A percentile compares a stretch with the other conserved stretches of the same genome.
Conservation (phyloP, 2,329 filamentous ascomycete species). For the Pseudocercospora pini-densiflorae region DNA sequence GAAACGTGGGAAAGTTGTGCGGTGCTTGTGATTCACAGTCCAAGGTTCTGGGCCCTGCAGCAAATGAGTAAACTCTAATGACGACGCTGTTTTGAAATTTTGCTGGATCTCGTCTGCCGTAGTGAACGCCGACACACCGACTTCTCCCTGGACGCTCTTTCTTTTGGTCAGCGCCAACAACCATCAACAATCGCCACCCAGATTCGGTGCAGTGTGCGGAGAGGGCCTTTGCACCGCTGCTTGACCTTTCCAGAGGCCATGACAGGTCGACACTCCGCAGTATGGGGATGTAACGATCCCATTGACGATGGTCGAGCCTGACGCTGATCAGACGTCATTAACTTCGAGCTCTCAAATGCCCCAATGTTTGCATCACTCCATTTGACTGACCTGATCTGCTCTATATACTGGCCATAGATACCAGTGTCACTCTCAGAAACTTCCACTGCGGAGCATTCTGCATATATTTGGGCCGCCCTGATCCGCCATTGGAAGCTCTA, state of each 20-base stretch:
- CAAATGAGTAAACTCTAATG: background rate
- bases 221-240: background rate
- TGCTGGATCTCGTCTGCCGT: background rate
- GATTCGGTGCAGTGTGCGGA: background rate
- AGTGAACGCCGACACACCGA: background rate
- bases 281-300: background rate
- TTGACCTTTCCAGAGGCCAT: background rate
- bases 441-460: background rate
- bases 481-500: background rate
- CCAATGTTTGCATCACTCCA: background rate
- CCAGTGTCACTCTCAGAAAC: background rate
- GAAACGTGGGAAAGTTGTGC: constrained; percentile 1
- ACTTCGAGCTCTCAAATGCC: background rate
- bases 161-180: background rate
- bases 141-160: background rate
- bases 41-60: background rate
- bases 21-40: background rate
- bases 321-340: background rate
- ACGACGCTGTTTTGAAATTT: background rate
- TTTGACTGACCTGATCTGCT: background rate
- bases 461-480: background rate
- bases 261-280: background rate
- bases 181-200: background rate
- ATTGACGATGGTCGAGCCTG: background rate
- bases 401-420: background rate